Conservation (phyloP, 1,284 basidiomycete species). For the Stereum hirsutum region DNA sequence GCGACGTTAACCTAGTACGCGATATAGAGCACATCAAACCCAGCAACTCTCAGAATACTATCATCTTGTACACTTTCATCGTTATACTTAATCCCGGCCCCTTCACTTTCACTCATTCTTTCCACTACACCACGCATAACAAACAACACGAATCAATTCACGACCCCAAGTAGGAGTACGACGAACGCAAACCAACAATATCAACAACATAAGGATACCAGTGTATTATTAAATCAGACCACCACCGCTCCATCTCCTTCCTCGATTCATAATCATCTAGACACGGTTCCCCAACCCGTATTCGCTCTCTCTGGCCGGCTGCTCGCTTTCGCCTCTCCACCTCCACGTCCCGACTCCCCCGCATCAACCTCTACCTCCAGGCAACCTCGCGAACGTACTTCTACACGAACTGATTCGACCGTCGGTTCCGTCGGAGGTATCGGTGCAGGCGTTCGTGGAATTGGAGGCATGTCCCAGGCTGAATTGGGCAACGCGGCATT, state of each 20-base stretch:
- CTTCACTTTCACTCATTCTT: constrained; percentile 32
- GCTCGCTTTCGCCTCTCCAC: constrained; percentile 49
- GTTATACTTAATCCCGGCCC: constrained; percentile 40
- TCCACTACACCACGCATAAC: constrained; percentile 18
- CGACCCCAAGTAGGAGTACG: too few species aligned
- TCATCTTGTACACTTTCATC: constrained; percentile 42
- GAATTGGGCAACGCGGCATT: constrained; percentile 47
- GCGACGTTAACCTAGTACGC: constrained; percentile 5
- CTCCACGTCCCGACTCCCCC: constrained; percentile 17
- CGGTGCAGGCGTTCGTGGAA: too few species aligned
- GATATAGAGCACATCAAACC: constrained; percentile 45
- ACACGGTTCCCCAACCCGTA: constrained; percentile 28
- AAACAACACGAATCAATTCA: too few species aligned
- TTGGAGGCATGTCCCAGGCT: constrained; percentile 28
- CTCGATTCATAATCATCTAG: constrained; percentile 20
- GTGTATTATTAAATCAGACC: constrained; percentile 30
- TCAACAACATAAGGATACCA: constrained; percentile 16
- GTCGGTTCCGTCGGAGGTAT: too few species aligned
- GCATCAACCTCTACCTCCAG: constrained; percentile 10
- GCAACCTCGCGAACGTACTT: constrained; percentile 17
- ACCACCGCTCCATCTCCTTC: too few species aligned
- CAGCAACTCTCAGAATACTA: constrained; percentile 46
- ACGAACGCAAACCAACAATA: too few species aligned
- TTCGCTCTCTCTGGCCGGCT: constrained; percentile 56
- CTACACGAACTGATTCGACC: constrained; percentile 11